Percentiles rank a stretch among this genome's conserved stretches.
phyloP scores from a whole-genome alignment of 768 basidiomycete species.

The Russula brevipes region DNA sequence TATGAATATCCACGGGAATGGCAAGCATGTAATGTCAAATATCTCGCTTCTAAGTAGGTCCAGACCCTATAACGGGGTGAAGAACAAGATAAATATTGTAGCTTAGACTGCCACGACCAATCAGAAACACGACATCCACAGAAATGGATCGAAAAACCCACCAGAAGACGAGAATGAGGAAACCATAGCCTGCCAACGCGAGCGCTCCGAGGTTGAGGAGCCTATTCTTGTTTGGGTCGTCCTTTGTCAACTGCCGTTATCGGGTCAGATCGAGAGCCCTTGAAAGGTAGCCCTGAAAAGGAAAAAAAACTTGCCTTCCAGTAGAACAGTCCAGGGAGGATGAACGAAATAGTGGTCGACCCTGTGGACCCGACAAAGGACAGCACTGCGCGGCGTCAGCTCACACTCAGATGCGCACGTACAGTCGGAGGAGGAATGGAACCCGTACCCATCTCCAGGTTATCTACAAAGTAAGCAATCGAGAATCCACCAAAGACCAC shows the following conservation, averaged over 20 bases:
- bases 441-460: slow-evolving; percentile 65
- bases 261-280: neutral
- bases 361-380: slow-evolving; percentile 97
- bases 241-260: slow-evolving; percentile 54
- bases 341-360: slow-evolving; percentile 95
- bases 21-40: neutral
- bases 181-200: slow-evolving; percentile 69
- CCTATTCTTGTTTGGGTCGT: slow-evolving; percentile 51
- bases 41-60: slow-evolving; percentile 6
- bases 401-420: neutral
- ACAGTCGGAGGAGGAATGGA: slow-evolving; percentile 7
- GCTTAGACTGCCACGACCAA: slow-evolving; percentile 47
- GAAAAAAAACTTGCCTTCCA: slow-evolving; percentile 77
- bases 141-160: slow-evolving; percentile 36
- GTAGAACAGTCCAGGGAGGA: slow-evolving; percentile 88
- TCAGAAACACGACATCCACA: slow-evolving; percentile 9
- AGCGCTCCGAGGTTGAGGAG: slow-evolving; percentile 57
- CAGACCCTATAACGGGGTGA: slow-evolving; percentile 29
- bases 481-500: slow-evolving; percentile 63
- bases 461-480: slow-evolving; percentile 72
- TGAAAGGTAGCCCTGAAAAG: neutral
- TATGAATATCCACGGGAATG: neutral
- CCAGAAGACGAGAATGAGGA: slow-evolving; percentile 83
- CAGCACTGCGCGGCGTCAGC: slow-evolving; percentile 51
- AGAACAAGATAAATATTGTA: slow-evolving; percentile 73